These are phyloP conservation scores for Tolypocladium endophyticum DNA, from an alignment of 2,329 filamentous ascomycete genomes.

Conservation along the genomic window DNA sequence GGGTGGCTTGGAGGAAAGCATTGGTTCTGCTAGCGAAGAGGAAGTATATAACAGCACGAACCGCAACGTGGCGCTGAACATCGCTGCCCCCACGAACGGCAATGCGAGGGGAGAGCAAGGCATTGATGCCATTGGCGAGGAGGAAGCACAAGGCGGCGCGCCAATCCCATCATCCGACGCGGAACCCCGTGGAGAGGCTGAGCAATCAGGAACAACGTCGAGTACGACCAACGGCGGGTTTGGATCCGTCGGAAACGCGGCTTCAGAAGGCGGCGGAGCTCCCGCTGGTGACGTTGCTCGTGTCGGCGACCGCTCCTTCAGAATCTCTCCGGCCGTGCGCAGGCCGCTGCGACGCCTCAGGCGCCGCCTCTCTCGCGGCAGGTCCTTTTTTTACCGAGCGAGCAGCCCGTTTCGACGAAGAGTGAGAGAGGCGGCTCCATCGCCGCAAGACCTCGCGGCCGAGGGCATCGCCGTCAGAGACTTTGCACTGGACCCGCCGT, in stretches of 20 bases:
- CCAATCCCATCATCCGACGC: background rate
- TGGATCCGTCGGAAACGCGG: background rate
- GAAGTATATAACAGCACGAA: background rate
- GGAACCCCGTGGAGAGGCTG: background rate
- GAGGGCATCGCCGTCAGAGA: slow-evolving; percentile 1
- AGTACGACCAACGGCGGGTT: background rate
- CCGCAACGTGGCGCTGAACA: too few species aligned
- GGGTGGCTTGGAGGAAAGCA: too few species aligned
- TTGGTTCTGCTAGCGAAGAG: background rate
- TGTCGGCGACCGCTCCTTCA: background rate
- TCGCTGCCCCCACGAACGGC: too few species aligned
- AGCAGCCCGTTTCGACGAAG: background rate
- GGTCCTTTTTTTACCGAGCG: too few species aligned
- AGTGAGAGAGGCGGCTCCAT: background rate
- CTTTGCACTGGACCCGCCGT: background rate
- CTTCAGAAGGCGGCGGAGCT: background rate
- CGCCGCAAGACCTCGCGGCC: background rate
- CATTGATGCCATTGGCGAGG: background rate
- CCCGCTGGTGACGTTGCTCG: background rate
- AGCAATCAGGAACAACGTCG: background rate
- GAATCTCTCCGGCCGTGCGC: background rate
- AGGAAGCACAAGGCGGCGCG: background rate
- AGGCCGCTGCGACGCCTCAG: background rate
- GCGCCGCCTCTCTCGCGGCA: background rate
- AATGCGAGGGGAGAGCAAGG: too few species aligned